These are phyloP conservation scores for Syncephalastrum sp. DNA, from an alignment of 371 early-diverging fungal species.

Conservation along the genomic window DNA sequence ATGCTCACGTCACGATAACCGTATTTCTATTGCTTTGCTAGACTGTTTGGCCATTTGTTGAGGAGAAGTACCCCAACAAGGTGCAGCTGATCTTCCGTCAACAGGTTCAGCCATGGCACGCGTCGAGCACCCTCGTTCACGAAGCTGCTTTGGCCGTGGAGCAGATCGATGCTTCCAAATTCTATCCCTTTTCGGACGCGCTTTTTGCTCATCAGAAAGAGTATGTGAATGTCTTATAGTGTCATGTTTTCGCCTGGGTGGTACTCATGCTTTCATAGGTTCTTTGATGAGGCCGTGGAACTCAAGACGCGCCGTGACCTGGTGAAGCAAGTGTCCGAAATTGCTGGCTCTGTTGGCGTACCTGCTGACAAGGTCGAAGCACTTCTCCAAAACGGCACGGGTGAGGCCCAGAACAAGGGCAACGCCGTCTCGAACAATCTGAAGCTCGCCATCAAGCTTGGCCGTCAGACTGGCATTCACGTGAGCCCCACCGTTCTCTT, in stretches of 20 bases:
- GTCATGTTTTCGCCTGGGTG: neutral
- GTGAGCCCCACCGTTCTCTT: slow-evolving; percentile 75
- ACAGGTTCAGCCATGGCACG: slow-evolving; percentile 88
- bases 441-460: slow-evolving; percentile 65
- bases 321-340: slow-evolving; percentile 43
- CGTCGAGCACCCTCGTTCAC: slow-evolving; percentile 68
- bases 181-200: slow-evolving; percentile 53
- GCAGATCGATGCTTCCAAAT: slow-evolving; percentile 53
- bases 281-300: slow-evolving; percentile 69
- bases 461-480: slow-evolving; percentile 75
- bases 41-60: slow-evolving; percentile 60
- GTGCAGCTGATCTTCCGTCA: slow-evolving; percentile 72
- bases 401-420: slow-evolving; percentile 49
- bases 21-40: slow-evolving; percentile 8
- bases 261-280: slow-evolving; percentile 23
- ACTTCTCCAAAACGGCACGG: slow-evolving; percentile 45
- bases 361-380: slow-evolving; percentile 39
- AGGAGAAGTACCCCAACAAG: slow-evolving; percentile 45
- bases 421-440: slow-evolving; percentile 67
- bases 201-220: slow-evolving; percentile 64
- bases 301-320: slow-evolving; percentile 51
- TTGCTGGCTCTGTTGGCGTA: slow-evolving; percentile 49
- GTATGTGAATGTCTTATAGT: slow-evolving; percentile 19
- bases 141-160: slow-evolving; percentile 85
- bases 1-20: too few species aligned